A percentile compares a stretch with the other conserved stretches of the same genome.
Evolutionary conservation across 176 grass and related monocot genomes (phyloP).

Genomic region (Aegilops longissima): DNA sequence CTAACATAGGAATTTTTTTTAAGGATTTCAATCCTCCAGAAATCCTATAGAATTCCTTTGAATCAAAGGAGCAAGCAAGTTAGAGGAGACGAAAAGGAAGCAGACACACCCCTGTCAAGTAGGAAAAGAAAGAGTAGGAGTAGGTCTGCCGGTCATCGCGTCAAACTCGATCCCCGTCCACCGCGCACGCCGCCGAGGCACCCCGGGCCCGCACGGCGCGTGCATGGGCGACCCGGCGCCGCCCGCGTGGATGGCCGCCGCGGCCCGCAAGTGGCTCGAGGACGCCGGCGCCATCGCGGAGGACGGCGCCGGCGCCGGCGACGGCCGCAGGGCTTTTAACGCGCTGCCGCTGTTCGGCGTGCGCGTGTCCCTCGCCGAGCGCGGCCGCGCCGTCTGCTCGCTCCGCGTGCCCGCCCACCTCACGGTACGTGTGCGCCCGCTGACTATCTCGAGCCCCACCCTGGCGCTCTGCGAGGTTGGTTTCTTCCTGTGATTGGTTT

Average conservation of each 20-base stretch:
- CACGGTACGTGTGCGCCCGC: conserved; percentile 34
- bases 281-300: conserved; percentile 22
- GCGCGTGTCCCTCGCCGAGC: conserved; percentile 33
- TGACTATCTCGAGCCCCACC: background rate
- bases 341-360: conserved; percentile 57
- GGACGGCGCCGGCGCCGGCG: background rate
- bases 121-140: background rate
- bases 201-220: no score
- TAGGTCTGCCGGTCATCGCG: background rate
- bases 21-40: no score
- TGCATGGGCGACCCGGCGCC: conserved; percentile 28
- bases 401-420: conserved; percentile 66
- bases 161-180: background rate
- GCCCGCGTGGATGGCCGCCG: conserved; percentile 35
- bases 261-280: conserved; percentile 66
- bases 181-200: background rate
- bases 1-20: no score
- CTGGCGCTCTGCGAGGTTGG: background rate
- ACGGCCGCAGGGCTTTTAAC: conserved; percentile 45
- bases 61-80: no score
- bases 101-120: background rate
- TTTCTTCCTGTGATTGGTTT: background rate
- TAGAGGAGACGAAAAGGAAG: background rate
- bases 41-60: no score
- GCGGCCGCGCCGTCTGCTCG: conserved; percentile 49